Base-by-base conservation (phyloP, 257 asterid species). In the Asclepias syriaca region DNA sequence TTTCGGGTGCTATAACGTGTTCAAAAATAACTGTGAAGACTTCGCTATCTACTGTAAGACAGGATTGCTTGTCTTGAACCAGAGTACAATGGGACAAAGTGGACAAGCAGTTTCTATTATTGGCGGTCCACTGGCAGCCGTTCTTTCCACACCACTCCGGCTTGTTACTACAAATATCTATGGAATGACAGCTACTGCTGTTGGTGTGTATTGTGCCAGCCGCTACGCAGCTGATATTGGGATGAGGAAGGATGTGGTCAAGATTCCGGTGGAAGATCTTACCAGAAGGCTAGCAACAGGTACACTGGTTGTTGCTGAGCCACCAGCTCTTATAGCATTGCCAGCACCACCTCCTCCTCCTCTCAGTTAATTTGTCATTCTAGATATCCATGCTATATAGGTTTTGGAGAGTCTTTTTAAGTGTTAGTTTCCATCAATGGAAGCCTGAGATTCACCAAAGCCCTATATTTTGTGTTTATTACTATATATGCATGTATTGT, bases 11-110 rank as follows among this genome's bases (percentile, higher is more conserved):
- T 91, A 95, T 51, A 85, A 90, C 49, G 87, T 89, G 43, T 91
- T 91, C 71, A 94, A 88, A 84, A 94, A 90, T 81, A 94, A 91
- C 72, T 94, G 99, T 39, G 99, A 94, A 72, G 99, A 94, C 82
- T 94, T 94, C 24, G 89, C 99, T 3, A 91, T 94, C 43, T 94
- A 94, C 80, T 94, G 97, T 88, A 95, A 92, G 81, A 95, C 99
- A 0, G 99, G 98, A 24, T 56, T 92, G 77, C 96, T 94, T 16
- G 93, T 89, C 70, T 66, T 86, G 76, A 87, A 92, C 63, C 88
- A 87, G n/a, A 85, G 80, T 10, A 66, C 91, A 40, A 81, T 88
- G 94, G 97, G 99, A 32, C 97, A 85, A 53, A 91, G 99, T 21
- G 98, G 99, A 43, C 99, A 94, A 75, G 97, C 97, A 12, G 95